Base-by-base conservation (phyloP, 208 protist genomes). In the Acanthamoeba lenticulata region DNA sequence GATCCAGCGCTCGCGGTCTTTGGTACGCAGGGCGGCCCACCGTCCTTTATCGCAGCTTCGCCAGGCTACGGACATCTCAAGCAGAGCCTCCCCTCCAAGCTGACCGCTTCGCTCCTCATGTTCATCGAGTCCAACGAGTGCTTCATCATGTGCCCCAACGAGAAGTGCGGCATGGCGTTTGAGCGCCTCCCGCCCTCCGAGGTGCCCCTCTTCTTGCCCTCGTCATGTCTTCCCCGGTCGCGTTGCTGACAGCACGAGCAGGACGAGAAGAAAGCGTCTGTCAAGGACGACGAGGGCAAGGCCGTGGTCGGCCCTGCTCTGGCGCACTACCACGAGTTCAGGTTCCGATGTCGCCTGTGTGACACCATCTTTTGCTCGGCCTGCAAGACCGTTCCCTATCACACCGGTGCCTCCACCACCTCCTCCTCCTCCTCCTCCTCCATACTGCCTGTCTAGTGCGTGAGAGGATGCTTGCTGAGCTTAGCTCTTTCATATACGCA, bases 241-340 rank as follows among this genome's bases (percentile, higher is more conserved):
- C 11, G 69, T 9, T 24, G 13, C 36, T 79, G 32, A 32, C 15
- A 13, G n/a, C 34, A 55, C 40, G 74, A 9, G 47, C 42, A 88
- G 77, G 44, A 60, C 27, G 77, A 88, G n/a, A 88, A 38, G 24
- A 88, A 17, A 57, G 40, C 36, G 77, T 38, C 40, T 1, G 40
- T 88, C n/a, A 88, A 88, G 77, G 42, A 88, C 47, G 77, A 88
- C n/a, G 77, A 88, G 9, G 77, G 77, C 6, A 88, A 88, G 77
- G 0, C 77, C 27, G 52, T 88, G 27, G 77, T 60, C 3, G 77
- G 77, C 6, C 77, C 77, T 7, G 77, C 77, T 1, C 44, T 57
- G 27, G 77, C 77, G 13, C 77, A 88, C 77, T 88, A 88, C 47
- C 77, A 88, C 47, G 77, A 88, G 77, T 88, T 52, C 47, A 88